Evolutionary conservation across 2,329 filamentous ascomycete genomes (phyloP).

Genomic region (Blumeriella jaapii): DNA sequence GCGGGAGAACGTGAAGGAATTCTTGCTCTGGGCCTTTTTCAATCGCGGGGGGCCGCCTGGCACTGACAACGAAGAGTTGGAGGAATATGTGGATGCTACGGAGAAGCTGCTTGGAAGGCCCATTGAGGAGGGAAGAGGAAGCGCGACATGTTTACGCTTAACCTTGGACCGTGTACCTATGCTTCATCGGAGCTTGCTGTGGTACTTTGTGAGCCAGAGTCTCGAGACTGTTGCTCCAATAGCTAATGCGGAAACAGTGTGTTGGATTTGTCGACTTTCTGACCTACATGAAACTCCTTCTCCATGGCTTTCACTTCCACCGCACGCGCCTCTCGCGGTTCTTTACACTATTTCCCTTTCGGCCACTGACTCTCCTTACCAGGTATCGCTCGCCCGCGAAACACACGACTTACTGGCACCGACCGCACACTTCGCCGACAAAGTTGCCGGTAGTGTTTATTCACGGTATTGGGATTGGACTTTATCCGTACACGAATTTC

Average conservation of each 20-base stretch:
- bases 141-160: conserved; percentile 40
- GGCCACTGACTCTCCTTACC: conserved; percentile 37
- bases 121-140: conserved; percentile 40
- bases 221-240: background rate
- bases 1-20: conserved; percentile 48
- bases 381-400: conserved; percentile 35
- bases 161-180: conserved; percentile 47
- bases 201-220: conserved; percentile 39
- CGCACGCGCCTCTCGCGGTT: conserved; percentile 32
- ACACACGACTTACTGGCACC: conserved; percentile 46
- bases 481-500: conserved; percentile 45
- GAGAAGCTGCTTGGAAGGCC: conserved; percentile 39
- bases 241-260: conserved; percentile 14
- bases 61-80: conserved; percentile 40
- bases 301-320: conserved; percentile 37
- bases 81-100: conserved; percentile 40
- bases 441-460: conserved; percentile 48
- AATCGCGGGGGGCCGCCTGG: conserved; percentile 33
- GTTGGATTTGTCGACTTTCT: conserved; percentile 28
- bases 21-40: conserved; percentile 49
- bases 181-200: conserved; percentile 42
- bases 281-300: conserved; percentile 29
- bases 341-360: conserved; percentile 41
- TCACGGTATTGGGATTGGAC: conserved; percentile 50
- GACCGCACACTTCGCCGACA: conserved; percentile 45